Conservation (phyloP, 768 basidiomycete species). For the Boletus eberwhitei region DNA sequence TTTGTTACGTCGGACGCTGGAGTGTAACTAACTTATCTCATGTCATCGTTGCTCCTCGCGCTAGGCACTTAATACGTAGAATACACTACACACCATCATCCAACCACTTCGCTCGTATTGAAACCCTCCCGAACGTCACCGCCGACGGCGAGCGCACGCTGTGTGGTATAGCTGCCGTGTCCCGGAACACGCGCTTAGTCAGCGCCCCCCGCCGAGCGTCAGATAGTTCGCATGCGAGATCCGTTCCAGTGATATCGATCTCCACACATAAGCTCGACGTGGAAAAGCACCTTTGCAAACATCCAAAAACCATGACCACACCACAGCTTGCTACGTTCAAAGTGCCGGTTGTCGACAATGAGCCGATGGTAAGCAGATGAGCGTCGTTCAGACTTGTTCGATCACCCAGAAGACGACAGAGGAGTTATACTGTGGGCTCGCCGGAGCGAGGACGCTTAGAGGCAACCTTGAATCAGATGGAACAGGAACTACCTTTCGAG, state of each 20-base stretch:
- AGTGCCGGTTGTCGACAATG: constrained; percentile 84
- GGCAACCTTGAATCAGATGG: constrained; percentile 75
- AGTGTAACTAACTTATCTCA: too few relatives aligned
- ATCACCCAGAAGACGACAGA: constrained; percentile 39
- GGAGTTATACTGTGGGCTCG: constrained; percentile 74
- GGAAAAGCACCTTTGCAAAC: neutral
- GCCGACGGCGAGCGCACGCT: too few relatives aligned
- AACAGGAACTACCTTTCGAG: constrained; percentile 81
- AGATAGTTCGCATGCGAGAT: constrained; percentile 7
- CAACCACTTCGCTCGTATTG: too few relatives aligned
- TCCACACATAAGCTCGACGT: neutral
- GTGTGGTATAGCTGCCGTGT: too few relatives aligned
- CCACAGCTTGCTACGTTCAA: constrained; percentile 85
- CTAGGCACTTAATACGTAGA: too few relatives aligned
- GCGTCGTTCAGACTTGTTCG: neutral
- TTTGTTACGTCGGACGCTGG: too few relatives aligned
- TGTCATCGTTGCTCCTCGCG: too few relatives aligned
- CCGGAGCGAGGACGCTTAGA: constrained; percentile 71
- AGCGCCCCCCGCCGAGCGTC: too few relatives aligned
- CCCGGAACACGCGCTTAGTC: too few relatives aligned
- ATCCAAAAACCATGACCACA: constrained; percentile 47
- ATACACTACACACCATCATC: too few relatives aligned
- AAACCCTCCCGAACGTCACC: too few relatives aligned
- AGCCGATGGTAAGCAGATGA: constrained; percentile 71
- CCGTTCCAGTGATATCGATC: constrained; percentile 5